Conservation (phyloP, 805 yeast species). For the Starmerella floris region DNA sequence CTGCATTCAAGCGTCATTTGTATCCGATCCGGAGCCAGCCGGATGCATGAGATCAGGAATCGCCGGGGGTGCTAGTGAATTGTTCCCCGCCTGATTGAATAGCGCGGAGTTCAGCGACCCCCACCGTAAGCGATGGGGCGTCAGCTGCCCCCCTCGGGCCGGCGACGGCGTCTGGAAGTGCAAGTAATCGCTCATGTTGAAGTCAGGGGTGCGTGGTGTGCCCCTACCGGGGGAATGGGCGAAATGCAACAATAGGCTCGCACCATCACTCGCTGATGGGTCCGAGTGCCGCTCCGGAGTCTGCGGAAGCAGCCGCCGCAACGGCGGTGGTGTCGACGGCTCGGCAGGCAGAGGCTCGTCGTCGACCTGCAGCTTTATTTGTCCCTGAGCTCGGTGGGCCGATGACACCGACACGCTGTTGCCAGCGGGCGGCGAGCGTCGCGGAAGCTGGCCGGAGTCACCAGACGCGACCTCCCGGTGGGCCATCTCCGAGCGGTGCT, state of each 20-base stretch:
- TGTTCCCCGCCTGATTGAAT: conserved; percentile 4
- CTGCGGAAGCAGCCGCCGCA: conserved; percentile 18
- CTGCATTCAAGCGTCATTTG: background rate
- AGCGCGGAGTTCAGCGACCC: conserved; percentile 13
- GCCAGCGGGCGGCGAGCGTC: too few relatives aligned
- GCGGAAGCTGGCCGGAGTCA: background rate
- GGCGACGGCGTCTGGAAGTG: conserved; percentile 61
- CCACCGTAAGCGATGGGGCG: conserved; percentile 11
- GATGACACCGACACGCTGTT: background rate
- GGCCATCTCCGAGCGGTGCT: background rate
- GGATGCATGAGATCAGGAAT: conserved; percentile 1
- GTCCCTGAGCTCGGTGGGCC: background rate
- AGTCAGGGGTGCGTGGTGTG: conserved; percentile 31
- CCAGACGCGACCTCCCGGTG: background rate
- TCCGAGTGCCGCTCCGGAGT: conserved; percentile 22
- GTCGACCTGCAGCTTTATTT: background rate
- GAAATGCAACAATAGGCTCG: conserved; percentile 63
- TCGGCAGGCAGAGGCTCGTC: conserved; percentile 10
- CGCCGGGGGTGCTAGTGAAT: background rate
- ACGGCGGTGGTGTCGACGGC: conserved; percentile 18
- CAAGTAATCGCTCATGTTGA: conserved; percentile 73
- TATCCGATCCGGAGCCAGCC: background rate
- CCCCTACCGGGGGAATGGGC: conserved; percentile 59
- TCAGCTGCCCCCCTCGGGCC: conserved; percentile 12
- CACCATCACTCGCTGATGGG: conserved; percentile 42